These are phyloP conservation scores for Diaporthe citrichinensis DNA, from an alignment of 2,329 filamentous ascomycete genomes.

Conservation along the genomic window DNA sequence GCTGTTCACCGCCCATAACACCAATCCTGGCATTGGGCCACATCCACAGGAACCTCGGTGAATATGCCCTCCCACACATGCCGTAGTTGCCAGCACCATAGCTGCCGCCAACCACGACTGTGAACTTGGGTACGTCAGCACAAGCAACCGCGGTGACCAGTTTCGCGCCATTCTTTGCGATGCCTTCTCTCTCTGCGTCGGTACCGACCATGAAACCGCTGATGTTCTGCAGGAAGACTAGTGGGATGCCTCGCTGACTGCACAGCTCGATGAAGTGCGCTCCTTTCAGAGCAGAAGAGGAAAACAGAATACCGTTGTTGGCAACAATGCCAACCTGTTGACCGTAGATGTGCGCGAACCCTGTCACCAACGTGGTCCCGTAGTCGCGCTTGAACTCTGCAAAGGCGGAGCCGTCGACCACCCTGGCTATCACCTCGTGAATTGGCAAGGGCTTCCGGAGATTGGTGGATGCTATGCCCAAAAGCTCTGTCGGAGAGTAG, in stretches of 20 bases:
- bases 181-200: conserved; percentile 92
- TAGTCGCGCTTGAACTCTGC: conserved; percentile 96
- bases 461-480: conserved; percentile 92
- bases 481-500: conserved; percentile 81
- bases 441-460: conserved; percentile 87
- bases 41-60: conserved; percentile 92
- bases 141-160: conserved; percentile 95
- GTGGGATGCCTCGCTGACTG: conserved; percentile 87
- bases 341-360: conserved; percentile 91
- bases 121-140: conserved; percentile 96
- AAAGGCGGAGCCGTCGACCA: conserved; percentile 92
- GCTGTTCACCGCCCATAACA: conserved; percentile 96
- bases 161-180: conserved; percentile 98
- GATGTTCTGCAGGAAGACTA: conserved; percentile 97
- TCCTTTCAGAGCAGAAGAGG: conserved; percentile 89
- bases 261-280: conserved; percentile 98
- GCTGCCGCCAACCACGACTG: conserved; percentile 92
- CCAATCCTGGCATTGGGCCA: conserved; percentile 98
- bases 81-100: conserved; percentile 98
- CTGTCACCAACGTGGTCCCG: conserved; percentile 89
- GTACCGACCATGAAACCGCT: conserved; percentile 98
- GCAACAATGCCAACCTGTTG: conserved; percentile 93
- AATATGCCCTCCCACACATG: conserved; percentile 96
- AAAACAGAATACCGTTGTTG: conserved; percentile 96
- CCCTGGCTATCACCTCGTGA: conserved; percentile 91